Base-by-base conservation (phyloP, 805 yeast genomes). In the Kodamaea kaohsiungensis region DNA sequence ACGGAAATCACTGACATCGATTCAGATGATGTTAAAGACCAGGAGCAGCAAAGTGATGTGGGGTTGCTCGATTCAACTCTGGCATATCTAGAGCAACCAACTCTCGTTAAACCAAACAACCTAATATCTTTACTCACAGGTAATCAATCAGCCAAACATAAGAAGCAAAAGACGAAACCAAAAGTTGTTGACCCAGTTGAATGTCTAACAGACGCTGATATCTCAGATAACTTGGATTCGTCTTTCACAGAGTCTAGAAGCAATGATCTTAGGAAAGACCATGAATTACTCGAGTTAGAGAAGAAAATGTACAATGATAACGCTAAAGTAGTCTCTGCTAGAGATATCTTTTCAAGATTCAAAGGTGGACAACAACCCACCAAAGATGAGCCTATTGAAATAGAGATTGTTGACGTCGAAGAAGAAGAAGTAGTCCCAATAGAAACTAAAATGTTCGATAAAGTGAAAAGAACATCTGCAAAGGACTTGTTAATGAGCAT, bases 401-500 rank as follows among this genome's bases (percentile, higher is more conserved):
- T 49, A 3, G 56, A 46, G 8, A 55, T 43, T 3, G 39, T 43
- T 25, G 56, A 33, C 12, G 46, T 45, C 7, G 49, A 47, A 7
- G 38, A 33, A 22, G 48, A 39, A 10, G 39, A 51, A 38, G 18
- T 33, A 17, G 19, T 45, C 40, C 51, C 53, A n/a, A 30, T 48
- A n/a, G 72, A 68, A 46, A 38, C 62, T 2, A 63, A 64, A 35
- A 59, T 68, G 4, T 67, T 59, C 19, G 49, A 42, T 7, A 48
- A 58, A 39, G 51, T 61, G 17, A 65, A 65, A 54, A 49, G 66
- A 39, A 60, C 70, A 0, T 64, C 73, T 10, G 69, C 75, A 43
- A 70, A 65, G 48, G 80, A 81, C 58, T 40, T 40, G 12, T n/a
- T 49, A 49, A 38, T 53, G 27, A 13, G 51, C 37, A 35, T 13